Base-by-base conservation (phyloP, 345 rosid genomes). In the Heritiera fomes region DNA sequence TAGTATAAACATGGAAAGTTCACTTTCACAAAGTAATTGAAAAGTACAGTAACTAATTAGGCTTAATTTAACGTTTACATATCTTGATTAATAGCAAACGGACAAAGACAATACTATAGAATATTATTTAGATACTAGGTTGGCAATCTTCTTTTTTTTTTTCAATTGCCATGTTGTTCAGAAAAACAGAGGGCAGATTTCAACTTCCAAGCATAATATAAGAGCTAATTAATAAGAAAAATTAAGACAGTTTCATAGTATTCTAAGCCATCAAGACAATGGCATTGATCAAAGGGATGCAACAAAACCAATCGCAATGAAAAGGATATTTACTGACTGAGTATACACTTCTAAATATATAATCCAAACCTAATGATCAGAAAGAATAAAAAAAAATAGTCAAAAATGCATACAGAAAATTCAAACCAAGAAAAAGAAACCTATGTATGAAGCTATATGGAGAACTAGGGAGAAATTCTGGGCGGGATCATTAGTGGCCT, bases 401-500 rank as follows among this genome's bases (percentile, higher is more conserved):
- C 20, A 47, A 70, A 70, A 70, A 15, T 65, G 47, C 14, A 7
- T 9, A 14, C 40, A 13, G 1, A 28, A 55, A 8, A 32, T 43
- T 67, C 9, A 13, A 49, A 70, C 67, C n/a, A 11, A 30, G 34
- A 71, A 30, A 23, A 20, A 50, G 6, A 47, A 49, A 0, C 6
- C 3, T 23, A 14, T 28, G 9, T 30, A 12, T 71, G 23, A 9
- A 45, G 32, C n/a, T 11, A 68, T 5, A 8, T 47, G 17, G 55
- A 53, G 11, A 32, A 4, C 30, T 8, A 34, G 17, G 10, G 76
- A 73, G 76, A 9, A 3, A 10, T 23, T 64, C 1, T 17, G 6
- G 38, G 13, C n/a, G 52, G 23, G 32, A 17, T 12, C 17, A 46
- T 59, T 78, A 88, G 82, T 93, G 90, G 60, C 97, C 98, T n/a